Base-by-base conservation (phyloP, 2,329 filamentous ascomycete species). In the Hypoxylon sp. region DNA sequence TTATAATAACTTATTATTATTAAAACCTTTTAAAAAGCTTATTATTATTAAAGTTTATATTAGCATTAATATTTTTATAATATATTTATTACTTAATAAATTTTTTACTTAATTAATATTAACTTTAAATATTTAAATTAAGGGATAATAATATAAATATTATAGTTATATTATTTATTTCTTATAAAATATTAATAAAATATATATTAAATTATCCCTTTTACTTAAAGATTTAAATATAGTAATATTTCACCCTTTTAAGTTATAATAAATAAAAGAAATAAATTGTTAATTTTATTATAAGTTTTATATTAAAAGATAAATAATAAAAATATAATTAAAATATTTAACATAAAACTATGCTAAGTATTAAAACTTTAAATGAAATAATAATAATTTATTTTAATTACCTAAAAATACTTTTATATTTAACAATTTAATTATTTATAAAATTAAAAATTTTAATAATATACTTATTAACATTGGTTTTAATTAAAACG, bases 111-210 rank as follows among this genome's bases (percentile, higher is more conserved):
- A 6, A n/a, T 47, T 11, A 17, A 4, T 6, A 6, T 39, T 47
- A 47, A 47, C 24, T 24, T 47, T 39, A n/a, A 24, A 47, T 52
- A 35, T 52, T 31, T 17, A 51, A 51, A 9, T 52, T 52, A 37
- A 52, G 19, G 5, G 4, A 19, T 52, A 52, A 52, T 52, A 37
- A 52, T 52, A 35, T 52, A 52, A 52, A 52, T 35, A 52, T 52
- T 35, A 19, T 22, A 22, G 10, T 14, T 52, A 52, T 37, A 24
- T 52, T 52, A 52, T 52, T 3, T 22, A 52, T 52, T 52, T 52
- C 22, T 37, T 52, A 37, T 37, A 52, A 19, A 37, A 52, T 22
- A 3, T 52, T 37, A 52, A 22, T 1, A 52, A 52, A 13, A 14
- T 52, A n/a, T 51, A 33, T 33, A 33, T 33, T 35, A 51, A 51